phyloP scores from a whole-genome alignment of 2,329 filamentous ascomycete species.

The Clarireedia homoeocarpa region DNA sequence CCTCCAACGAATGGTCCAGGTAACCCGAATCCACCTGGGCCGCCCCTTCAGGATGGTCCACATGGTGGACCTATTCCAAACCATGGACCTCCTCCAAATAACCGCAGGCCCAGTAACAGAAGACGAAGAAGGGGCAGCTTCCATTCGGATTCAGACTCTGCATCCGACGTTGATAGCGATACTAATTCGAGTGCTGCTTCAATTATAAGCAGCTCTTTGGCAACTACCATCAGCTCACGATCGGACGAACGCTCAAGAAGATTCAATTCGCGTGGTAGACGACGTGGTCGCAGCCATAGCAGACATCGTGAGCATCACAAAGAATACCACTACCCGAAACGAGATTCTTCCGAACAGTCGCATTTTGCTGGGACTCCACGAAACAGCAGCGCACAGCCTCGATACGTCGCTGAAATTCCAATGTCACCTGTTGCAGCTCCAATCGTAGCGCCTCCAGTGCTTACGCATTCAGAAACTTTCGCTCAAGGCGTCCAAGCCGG shows the following conservation, averaged over 20 bases:
- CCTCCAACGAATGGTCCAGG: slow-evolving; percentile 8
- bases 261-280: not conserved
- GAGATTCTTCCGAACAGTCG: slow-evolving; percentile 15
- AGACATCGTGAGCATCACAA: slow-evolving; percentile 16
- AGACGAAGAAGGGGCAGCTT: not conserved
- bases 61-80: not conserved
- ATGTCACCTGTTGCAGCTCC: slow-evolving; percentile 13
- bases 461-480: slow-evolving; percentile 17
- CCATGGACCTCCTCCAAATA: not conserved
- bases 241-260: slow-evolving; percentile 11
- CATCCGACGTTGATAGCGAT: slow-evolving; percentile 11
- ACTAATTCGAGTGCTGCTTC: slow-evolving; percentile 4
- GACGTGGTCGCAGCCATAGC: slow-evolving; percentile 17
- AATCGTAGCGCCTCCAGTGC: slow-evolving; percentile 1
- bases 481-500: slow-evolving; percentile 21
- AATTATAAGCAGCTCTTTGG: slow-evolving; percentile 9
- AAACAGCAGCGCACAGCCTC: not conserved
- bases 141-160: slow-evolving; percentile 10
- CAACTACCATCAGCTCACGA: slow-evolving; percentile 15
- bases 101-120: not conserved
- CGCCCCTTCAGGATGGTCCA: not conserved
- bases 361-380: slow-evolving; percentile 1
- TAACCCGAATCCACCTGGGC: not conserved
- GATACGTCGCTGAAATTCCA: slow-evolving; percentile 13
- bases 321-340: slow-evolving; percentile 13